A percentile compares a stretch with the other conserved stretches of the same genome.
Conservation (phyloP, 495 filamentous ascomycete species). For the Penicillium macrosclerotiorum region DNA sequence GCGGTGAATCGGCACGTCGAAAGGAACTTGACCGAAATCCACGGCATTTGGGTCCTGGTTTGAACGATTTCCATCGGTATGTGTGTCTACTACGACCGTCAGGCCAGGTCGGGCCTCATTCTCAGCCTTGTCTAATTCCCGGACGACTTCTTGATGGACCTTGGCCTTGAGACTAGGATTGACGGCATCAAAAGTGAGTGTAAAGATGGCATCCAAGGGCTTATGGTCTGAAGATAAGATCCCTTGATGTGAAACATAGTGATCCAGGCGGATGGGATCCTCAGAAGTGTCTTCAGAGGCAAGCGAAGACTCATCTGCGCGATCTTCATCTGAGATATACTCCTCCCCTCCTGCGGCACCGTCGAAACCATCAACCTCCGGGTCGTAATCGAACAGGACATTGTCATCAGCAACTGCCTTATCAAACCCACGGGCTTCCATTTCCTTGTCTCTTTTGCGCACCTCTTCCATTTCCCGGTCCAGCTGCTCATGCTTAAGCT, state of each 20-base stretch:
- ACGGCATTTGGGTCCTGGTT: slow-evolving; percentile 55
- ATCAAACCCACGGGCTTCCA: slow-evolving; percentile 76
- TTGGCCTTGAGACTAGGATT: slow-evolving; percentile 77
- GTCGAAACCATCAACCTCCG: slow-evolving; percentile 63
- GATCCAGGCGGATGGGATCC: slow-evolving; percentile 62
- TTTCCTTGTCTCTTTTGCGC: slow-evolving; percentile 74
- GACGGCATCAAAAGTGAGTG: slow-evolving; percentile 77
- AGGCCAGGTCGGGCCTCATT: slow-evolving; percentile 86
- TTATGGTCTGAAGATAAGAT: slow-evolving; percentile 96
- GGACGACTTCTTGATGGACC: slow-evolving; percentile 81
- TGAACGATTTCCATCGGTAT: slow-evolving; percentile 29
- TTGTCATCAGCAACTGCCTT: slow-evolving; percentile 74
- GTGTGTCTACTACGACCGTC: slow-evolving; percentile 76
- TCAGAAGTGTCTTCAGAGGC: slow-evolving; percentile 14
- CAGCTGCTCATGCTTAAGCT: slow-evolving; percentile 65
- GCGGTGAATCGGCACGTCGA: slow-evolving; percentile 60
- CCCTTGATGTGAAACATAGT: slow-evolving; percentile 84
- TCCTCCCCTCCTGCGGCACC: slow-evolving; percentile 54
- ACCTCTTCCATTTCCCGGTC: slow-evolving; percentile 62
- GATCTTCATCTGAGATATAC: slow-evolving; percentile 45
- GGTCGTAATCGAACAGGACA: slow-evolving; percentile 88
- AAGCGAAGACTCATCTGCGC: slow-evolving; percentile 13
- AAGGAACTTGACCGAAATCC: slow-evolving; percentile 72
- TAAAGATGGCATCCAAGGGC: slow-evolving; percentile 78
- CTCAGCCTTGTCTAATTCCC: slow-evolving; percentile 85